Percentiles rank a stretch among this genome's conserved stretches.
Evolutionary conservation across 495 filamentous ascomycete genomes (phyloP).

Genomic region (Aspergillus affinis): DNA sequence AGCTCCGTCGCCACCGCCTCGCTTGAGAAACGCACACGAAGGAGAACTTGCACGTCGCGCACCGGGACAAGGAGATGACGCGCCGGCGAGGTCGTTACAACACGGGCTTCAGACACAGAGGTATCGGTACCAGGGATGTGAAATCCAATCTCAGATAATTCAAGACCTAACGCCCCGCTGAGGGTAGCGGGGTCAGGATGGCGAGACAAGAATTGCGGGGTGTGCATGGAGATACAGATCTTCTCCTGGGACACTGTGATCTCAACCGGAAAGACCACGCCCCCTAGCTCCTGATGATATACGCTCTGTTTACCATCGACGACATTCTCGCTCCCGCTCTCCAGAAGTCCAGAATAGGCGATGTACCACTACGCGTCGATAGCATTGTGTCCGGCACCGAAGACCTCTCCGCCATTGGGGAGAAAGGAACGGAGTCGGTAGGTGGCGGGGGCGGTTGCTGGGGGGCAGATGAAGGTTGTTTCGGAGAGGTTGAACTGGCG

Average conservation of each 20-base stretch:
- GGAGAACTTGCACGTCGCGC: constrained; percentile 6
- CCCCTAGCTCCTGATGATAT: constrained; percentile 15
- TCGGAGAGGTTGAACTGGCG: constrained; percentile 26
- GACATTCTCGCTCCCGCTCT: not conserved
- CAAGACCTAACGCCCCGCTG: constrained; percentile 7
- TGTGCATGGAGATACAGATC: constrained; percentile 10
- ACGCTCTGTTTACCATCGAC: not conserved
- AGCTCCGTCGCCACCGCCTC: constrained; percentile 9
- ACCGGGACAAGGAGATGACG: constrained; percentile 19
- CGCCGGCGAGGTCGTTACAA: constrained; percentile 20
- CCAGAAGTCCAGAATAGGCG: constrained; percentile 10
- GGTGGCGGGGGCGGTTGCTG: constrained; percentile 7
- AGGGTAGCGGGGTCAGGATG: constrained; percentile 13
- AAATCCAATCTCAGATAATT: constrained; percentile 6
- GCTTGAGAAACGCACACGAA: constrained; percentile 7
- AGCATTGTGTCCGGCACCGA: constrained; percentile 20
- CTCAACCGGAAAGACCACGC: constrained; percentile 11
- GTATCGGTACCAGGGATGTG: not conserved
- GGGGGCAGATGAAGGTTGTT: constrained; percentile 23
- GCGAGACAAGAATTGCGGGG: constrained; percentile 11
- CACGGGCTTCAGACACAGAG: constrained; percentile 4
- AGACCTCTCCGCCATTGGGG: constrained; percentile 21
- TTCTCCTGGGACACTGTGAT: not conserved
- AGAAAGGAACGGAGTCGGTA: constrained; percentile 20
- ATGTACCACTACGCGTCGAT: constrained; percentile 24